Percentiles rank a stretch among this genome's conserved stretches.
phyloP scores from a whole-genome alignment of 768 basidiomycete genomes.

The Leccinum variicolor region DNA sequence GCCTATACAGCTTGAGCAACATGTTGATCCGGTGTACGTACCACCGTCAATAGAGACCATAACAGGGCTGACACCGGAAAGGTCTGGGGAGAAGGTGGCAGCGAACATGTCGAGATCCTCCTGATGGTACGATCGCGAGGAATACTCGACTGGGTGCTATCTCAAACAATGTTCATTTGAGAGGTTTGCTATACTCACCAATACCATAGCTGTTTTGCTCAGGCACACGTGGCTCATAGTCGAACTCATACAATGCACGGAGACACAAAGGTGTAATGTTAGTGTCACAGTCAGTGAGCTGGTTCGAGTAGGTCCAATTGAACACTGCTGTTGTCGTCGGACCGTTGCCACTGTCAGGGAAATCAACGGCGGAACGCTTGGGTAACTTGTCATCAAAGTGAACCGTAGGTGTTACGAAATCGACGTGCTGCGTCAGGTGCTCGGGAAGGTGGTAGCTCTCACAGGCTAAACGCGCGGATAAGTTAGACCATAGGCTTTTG shows the following conservation, averaged over 20 bases:
- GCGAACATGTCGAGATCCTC: slow-evolving; percentile 47
- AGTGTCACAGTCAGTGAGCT: slow-evolving; percentile 33
- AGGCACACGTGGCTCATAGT: slow-evolving; percentile 43
- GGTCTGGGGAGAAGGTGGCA: slow-evolving; percentile 30
- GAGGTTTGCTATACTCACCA: slow-evolving; percentile 20
- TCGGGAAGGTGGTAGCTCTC: slow-evolving; percentile 40
- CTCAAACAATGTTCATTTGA: slow-evolving; percentile 8
- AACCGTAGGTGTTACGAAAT: slow-evolving; percentile 44
- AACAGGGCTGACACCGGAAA: slow-evolving; percentile 25
- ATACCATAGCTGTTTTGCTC: slow-evolving; percentile 56
- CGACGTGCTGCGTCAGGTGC: slow-evolving; percentile 36
- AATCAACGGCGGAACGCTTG: slow-evolving; percentile 19
- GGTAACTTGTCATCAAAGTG: slow-evolving; percentile 35
- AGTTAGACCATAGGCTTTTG: background rate
- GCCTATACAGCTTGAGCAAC: background rate
- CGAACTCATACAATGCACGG: slow-evolving; percentile 52
- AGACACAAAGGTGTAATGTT: slow-evolving; percentile 57
- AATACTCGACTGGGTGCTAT: slow-evolving; percentile 44
- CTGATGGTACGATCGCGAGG: slow-evolving; percentile 45
- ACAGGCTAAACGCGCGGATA: slow-evolving; percentile 28
- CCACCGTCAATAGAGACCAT: slow-evolving; percentile 43
- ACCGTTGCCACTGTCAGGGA: slow-evolving; percentile 11
- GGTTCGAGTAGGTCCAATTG: background rate
- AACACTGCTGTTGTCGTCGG: slow-evolving; percentile 21
- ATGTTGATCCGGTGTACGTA: slow-evolving; percentile 8